phyloP scores from a whole-genome alignment of 2,329 filamentous ascomycete species.

The Juglanconis oblonga region DNA sequence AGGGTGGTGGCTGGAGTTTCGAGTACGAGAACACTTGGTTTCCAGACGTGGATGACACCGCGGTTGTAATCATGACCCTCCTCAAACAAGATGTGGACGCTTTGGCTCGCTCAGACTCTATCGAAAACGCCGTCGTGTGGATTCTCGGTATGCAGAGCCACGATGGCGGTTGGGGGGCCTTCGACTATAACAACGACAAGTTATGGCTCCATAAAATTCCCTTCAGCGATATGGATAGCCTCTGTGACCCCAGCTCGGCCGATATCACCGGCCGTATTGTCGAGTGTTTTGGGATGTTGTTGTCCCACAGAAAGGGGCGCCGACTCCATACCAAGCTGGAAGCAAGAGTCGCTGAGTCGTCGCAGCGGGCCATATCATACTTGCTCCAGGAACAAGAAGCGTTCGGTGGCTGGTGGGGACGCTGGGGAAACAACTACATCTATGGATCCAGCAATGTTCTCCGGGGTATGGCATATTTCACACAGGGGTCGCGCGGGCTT shows the following conservation, averaged over 20 bases:
- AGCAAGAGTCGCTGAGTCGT: neutral
- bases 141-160: constrained; percentile 33
- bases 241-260: constrained; percentile 31
- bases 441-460: constrained; percentile 3
- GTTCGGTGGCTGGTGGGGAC: constrained; percentile 1
- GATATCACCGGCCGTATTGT: constrained; percentile 30
- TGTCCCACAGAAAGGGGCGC: neutral
- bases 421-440: constrained; percentile 3
- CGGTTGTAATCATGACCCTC: constrained; percentile 27
- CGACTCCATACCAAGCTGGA: neutral
- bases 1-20: constrained; percentile 29
- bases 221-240: constrained; percentile 34
- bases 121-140: constrained; percentile 22
- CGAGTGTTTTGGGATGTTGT: constrained; percentile 1
- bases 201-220: constrained; percentile 32
- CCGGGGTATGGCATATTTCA: neutral
- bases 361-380: neutral
- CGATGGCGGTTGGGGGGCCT: constrained; percentile 34
- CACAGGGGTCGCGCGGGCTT: too few relatives aligned
- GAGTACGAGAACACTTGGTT: constrained; percentile 28
- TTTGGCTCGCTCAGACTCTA: neutral
- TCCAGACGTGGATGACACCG: constrained; percentile 33
- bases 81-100: constrained; percentile 22
- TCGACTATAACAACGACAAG: constrained; percentile 32
- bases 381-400: neutral